These are phyloP conservation scores for Chlorella vulgaris DNA, from an alignment of 139 green algal genomes.

Conservation along the genomic window DNA sequence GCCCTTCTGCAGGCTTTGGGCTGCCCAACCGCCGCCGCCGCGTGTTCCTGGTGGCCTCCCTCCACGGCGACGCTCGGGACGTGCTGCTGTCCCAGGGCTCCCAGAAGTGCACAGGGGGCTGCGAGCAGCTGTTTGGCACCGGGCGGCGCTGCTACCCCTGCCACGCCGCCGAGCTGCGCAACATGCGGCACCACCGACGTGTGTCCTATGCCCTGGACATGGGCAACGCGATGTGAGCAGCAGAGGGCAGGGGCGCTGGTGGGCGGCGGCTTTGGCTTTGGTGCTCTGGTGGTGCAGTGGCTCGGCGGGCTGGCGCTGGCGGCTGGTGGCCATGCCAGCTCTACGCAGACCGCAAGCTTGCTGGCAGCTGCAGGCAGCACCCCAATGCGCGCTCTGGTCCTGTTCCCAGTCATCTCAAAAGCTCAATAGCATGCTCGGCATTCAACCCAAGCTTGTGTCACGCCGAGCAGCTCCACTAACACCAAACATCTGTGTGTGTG, in stretches of 20 bases:
- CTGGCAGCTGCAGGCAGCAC: not conserved
- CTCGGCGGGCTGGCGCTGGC: not conserved
- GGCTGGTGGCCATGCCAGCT: not conserved
- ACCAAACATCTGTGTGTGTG: too few relatives aligned
- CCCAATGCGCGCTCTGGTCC: too few relatives aligned
- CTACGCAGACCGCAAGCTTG: not conserved
- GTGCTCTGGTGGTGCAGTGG: too few relatives aligned
- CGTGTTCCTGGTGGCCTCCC: constrained; percentile 85
- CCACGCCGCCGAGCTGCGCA: constrained; percentile 45
- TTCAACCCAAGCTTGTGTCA: too few relatives aligned
- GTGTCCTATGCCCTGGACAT: constrained; percentile 80
- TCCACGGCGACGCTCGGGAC: constrained; percentile 86
- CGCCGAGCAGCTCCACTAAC: too few relatives aligned
- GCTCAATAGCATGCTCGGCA: not conserved
- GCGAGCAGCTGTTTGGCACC: constrained; percentile 43
- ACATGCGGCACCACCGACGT: constrained; percentile 32
- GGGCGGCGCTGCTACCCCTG: constrained; percentile 71
- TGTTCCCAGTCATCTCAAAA: too few relatives aligned
- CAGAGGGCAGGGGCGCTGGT: not conserved
- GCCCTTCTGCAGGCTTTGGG: constrained; percentile 73
- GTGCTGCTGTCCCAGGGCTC: constrained; percentile 80
- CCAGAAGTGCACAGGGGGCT: constrained; percentile 64
- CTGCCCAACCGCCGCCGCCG: constrained; percentile 79
- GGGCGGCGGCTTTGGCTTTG: too few relatives aligned
- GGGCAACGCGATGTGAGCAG: constrained; percentile 74